Percentiles rank a stretch among this genome's conserved stretches.
phyloP scores from a whole-genome alignment of 1,139 yeast genomes.

The Meyerozyma smithsonii region DNA sequence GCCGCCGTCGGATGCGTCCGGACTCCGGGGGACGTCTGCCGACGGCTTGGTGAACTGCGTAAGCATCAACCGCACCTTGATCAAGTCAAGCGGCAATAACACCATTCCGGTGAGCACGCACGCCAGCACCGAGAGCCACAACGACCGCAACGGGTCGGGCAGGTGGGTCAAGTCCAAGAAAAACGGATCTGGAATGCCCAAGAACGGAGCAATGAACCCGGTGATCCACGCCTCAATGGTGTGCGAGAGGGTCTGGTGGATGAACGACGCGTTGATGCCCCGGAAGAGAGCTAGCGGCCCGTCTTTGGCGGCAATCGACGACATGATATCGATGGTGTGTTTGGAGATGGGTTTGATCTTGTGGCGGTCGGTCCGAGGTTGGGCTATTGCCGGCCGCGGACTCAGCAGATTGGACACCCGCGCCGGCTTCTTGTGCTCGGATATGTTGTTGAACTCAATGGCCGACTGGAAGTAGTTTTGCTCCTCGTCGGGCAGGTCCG shows the following conservation, averaged over 20 bases:
- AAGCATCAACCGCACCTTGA: conserved; percentile 70
- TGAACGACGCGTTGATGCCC: conserved; percentile 81
- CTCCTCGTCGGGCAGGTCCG: conserved; percentile 35
- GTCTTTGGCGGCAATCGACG: conserved; percentile 66
- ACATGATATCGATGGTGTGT: conserved; percentile 67
- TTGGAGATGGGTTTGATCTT: conserved; percentile 58
- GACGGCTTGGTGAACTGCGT: conserved; percentile 41
- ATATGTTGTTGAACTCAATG: conserved; percentile 11
- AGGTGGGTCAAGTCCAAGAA: conserved; percentile 81
- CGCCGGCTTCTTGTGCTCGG: conserved; percentile 1
- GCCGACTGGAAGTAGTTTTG: conserved; percentile 50
- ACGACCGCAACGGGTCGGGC: conserved; percentile 66
- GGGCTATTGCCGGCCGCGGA: conserved; percentile 6
- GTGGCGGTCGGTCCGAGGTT: conserved; percentile 6
- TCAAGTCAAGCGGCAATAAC: conserved; percentile 76
- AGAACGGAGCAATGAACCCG: conserved; percentile 75
- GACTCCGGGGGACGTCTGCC: neutral
- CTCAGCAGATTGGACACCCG: conserved; percentile 1
- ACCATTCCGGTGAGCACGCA: conserved; percentile 71
- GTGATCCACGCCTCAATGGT: conserved; percentile 91
- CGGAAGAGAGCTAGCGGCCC: conserved; percentile 85
- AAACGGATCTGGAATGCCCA: conserved; percentile 88
- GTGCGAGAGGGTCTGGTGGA: conserved; percentile 68
- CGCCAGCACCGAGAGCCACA: conserved; percentile 65
- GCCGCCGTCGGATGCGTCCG: neutral